Conservation (phyloP, 139 green algal genomes). For the Zygnema cylindricum region DNA sequence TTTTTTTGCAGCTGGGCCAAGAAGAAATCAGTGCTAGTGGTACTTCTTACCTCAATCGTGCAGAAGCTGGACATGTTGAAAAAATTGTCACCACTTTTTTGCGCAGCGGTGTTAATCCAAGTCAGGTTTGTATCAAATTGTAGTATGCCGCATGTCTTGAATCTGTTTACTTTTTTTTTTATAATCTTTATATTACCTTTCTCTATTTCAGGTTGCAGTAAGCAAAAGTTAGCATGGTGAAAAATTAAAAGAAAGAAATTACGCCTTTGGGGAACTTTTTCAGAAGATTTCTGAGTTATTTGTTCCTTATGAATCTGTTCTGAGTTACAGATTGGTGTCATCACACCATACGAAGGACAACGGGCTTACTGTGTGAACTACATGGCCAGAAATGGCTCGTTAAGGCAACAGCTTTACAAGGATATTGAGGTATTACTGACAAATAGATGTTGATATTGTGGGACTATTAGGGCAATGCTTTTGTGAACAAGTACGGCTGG, state of each 20-base stretch:
- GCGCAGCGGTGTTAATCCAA: conserved; percentile 72
- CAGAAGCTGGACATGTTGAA: conserved; percentile 90
- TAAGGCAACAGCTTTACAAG: conserved; percentile 86
- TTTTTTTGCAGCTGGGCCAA: conserved; percentile 82
- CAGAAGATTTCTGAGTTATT: too few relatives aligned
- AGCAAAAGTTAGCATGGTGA: too few relatives aligned
- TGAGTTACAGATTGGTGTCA: conserved; percentile 87
- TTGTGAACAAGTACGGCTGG: too few relatives aligned
- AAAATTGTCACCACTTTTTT: conserved; percentile 90
- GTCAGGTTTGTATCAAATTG: conserved; percentile 46
- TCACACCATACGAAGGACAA: conserved; percentile 98
- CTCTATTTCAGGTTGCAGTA: too few relatives aligned
- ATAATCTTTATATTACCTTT: too few relatives aligned
- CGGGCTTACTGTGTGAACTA: conserved; percentile 84
- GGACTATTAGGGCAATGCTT: too few relatives aligned
- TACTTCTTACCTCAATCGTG: conserved; percentile 95
- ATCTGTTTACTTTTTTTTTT: too few relatives aligned
- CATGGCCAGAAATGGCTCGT: conserved; percentile 80
- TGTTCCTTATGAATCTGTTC: background rate
- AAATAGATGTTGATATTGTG: too few relatives aligned
- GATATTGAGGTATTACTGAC: conserved; percentile 80
- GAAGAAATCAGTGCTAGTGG: conserved; percentile 83
- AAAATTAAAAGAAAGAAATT: too few relatives aligned
- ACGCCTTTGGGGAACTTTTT: too few relatives aligned
- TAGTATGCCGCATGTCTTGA: too few relatives aligned